These are phyloP conservation scores for Candida koratica DNA, from an alignment of 805 yeast species.

Conservation along the genomic window DNA sequence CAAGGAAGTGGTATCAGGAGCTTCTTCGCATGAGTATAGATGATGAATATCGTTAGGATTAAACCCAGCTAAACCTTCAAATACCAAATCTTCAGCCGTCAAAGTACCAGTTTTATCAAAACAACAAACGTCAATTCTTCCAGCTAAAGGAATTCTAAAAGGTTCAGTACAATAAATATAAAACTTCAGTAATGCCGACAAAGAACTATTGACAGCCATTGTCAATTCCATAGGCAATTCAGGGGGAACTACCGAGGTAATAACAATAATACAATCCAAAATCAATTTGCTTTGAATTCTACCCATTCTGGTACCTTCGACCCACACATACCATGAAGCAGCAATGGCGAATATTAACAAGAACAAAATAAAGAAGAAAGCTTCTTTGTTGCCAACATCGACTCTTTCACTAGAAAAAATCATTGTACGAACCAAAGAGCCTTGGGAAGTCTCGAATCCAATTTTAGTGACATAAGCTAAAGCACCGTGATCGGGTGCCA, in stretches of 20 bases:
- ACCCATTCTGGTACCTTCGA: conserved; percentile 93
- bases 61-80: conserved; percentile 94
- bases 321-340: conserved; percentile 98
- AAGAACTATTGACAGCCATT: conserved; percentile 92
- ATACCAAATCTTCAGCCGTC: conserved; percentile 93
- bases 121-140: conserved; percentile 97
- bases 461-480: conserved; percentile 86
- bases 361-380: conserved; percentile 87
- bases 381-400: conserved; percentile 92
- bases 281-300: conserved; percentile 91
- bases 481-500: conserved; percentile 90
- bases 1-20: conserved; percentile 63
- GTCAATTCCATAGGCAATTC: conserved; percentile 99
- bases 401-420: conserved; percentile 94
- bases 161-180: conserved; percentile 97
- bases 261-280: conserved; percentile 90
- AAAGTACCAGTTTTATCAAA: conserved; percentile 98
- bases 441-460: conserved; percentile 98
- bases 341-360: conserved; percentile 86
- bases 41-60: conserved; percentile 48
- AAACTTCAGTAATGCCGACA: conserved; percentile 80
- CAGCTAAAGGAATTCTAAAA: conserved; percentile 95
- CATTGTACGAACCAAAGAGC: conserved; percentile 96
- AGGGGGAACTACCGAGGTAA: conserved; percentile 98
- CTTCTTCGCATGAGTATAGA: conserved; percentile 53